Base-by-base conservation (phyloP, 768 basidiomycete species). In the Agaricus bisporus region DNA sequence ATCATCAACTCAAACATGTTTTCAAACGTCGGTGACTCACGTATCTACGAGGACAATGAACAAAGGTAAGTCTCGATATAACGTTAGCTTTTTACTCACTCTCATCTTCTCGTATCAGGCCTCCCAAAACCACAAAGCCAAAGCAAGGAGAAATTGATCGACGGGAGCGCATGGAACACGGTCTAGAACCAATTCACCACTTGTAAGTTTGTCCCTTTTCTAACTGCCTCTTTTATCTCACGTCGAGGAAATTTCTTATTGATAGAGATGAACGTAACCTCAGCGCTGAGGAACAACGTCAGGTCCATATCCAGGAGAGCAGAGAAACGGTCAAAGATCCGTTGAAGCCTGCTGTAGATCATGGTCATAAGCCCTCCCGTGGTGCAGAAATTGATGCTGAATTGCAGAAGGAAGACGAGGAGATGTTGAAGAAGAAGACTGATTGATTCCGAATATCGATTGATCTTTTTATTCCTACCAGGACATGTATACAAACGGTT, bases 381-480 rank as follows among this genome's bases (percentile, higher is more conserved):
- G 81, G 82, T 0, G 83, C 81, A 1, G 64, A 76, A 61, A 72
- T 81, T n/a, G 83, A 85, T 60, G 77, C 78, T 3, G 68, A 82
- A 57, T 65, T 84, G 17, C 71, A 77, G 67, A 60, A 60, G 2
- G 80, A 81, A 53, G 83, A 85, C 17, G 72, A 74, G 49, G 75
- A 78, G 58, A 48, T 62, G 36, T 56, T 83, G 54, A 69, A 55
- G 60, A 67, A 70, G 28, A 51, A 48, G 48, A 37, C 20, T 25
- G 48, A 48, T 38, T 48, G 36, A 29, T 25, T 26, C 2, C 11
- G 7, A 32, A 18, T 22, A 11, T 12, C 12, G 28, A 38, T 38
- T 26, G 25, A 3, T 22, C 4, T 32, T 32, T 32, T 7, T 4
- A 32, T 8, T 32, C 2, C 2, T 32, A 32, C 11, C 22, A 22